Evolutionary conservation across 345 rosid species (phyloP), one percentile per base, ranked within the genome.

Genomic region (Dipteronia sinensis): DNA sequence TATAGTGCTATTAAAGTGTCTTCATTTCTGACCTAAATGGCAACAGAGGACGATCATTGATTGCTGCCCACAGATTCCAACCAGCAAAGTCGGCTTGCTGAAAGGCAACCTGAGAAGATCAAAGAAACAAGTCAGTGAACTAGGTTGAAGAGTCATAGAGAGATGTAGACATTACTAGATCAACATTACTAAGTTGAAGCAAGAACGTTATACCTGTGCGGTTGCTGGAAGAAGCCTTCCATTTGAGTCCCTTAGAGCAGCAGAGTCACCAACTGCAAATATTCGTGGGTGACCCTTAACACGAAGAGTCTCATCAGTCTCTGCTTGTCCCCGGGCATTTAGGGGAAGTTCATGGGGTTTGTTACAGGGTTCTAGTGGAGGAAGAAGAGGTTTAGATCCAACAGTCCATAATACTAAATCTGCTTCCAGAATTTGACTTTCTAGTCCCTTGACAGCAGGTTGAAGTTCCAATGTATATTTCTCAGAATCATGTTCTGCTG

Each of bases 31-130:
- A 95, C 98, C 94, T 93, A 82, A 95, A 95, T 16, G 99, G 99
- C 75, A 95, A 84, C 80, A 93, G 82, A 19, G 97, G 99, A 23
- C 98, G 92, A 82, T 78, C 77, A 84, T 95, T 95, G 59, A 93
- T 93, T 69, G 97, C 98, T 72, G 98, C 98, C 99, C 99, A 95
- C 31, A 95, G 82, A 86, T 95, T 95, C 98, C 98, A 95, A 83
- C 97, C 98, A 71, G 97, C 77, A 84, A 93, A 92, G 82, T 95
- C 98, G 42, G 99, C 99, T 84, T 93, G 98, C 84, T 93, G 98
- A 84, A 95, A 93, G 27, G 99, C 98, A 86, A 95, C 99, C 97
- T 94, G 90, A 72, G 75, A 76, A 61, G 55, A 78, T 71, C 25
- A 65, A 59, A 10, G 25, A 76, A 71, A 66, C 40, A 56, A 82